Conservation (phyloP, 805 yeast species). For the Metschnikowia borealis region DNA sequence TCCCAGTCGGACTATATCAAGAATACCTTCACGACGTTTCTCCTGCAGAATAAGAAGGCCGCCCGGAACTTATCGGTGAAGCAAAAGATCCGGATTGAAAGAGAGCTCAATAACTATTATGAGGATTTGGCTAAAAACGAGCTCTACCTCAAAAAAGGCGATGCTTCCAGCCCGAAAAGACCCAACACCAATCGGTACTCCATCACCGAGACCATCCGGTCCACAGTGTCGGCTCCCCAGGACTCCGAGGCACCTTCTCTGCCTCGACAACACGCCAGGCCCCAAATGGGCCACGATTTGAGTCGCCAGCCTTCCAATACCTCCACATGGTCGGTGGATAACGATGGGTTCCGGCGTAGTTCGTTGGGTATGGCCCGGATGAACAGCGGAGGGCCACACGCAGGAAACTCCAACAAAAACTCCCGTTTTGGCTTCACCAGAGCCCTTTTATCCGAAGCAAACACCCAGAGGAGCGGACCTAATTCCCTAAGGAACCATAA, state of each 20-base stretch:
- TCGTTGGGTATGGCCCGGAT: slow-evolving; percentile 31
- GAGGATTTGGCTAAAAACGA: slow-evolving; percentile 39
- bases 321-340: slow-evolving; percentile 38
- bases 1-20: slow-evolving; percentile 39
- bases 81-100: slow-evolving; percentile 41
- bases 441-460: slow-evolving; percentile 32
- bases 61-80: slow-evolving; percentile 29
- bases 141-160: slow-evolving; percentile 35
- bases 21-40: slow-evolving; percentile 40
- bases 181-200: slow-evolving; percentile 18
- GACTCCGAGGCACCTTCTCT: slow-evolving; percentile 4
- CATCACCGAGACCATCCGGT: slow-evolving; percentile 20
- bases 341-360: slow-evolving; percentile 19
- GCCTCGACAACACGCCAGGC: background rate
- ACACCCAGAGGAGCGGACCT: slow-evolving; percentile 17
- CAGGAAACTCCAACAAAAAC: background rate
- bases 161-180: slow-evolving; percentile 8
- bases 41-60: slow-evolving; percentile 31
- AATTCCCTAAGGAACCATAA: slow-evolving; percentile 21
- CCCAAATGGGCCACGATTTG: slow-evolving; percentile 10
- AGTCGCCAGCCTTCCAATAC: slow-evolving; percentile 27
- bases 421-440: slow-evolving; percentile 39
- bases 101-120: slow-evolving; percentile 43
- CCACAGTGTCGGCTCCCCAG: slow-evolving; percentile 6
- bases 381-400: slow-evolving; percentile 6